phyloP scores from a whole-genome alignment of 108 stramenopile species.

The Pseudonitzschia delicatissima region DNA sequence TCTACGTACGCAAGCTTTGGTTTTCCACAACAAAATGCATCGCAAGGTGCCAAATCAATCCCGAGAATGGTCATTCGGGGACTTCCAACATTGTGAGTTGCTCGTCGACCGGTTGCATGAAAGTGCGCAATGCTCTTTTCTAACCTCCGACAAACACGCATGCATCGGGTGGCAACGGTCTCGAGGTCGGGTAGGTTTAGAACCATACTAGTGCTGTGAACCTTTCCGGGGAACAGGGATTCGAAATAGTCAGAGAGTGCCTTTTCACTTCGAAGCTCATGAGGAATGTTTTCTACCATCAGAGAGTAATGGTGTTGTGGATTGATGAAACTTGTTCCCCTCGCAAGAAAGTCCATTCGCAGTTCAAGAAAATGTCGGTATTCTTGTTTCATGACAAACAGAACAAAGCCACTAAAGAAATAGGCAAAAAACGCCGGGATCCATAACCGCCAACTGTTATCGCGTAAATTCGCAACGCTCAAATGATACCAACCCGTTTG shows the following conservation, averaged over 20 bases:
- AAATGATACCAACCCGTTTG: constrained; percentile 82
- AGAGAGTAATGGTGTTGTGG: constrained; percentile 78
- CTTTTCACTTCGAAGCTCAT: constrained; percentile 74
- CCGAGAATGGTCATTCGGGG: constrained; percentile 66
- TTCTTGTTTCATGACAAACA: constrained; percentile 83
- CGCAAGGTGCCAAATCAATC: constrained; percentile 65
- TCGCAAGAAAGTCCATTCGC: constrained; percentile 79
- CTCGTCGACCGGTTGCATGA: constrained; percentile 59
- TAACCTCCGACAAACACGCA: constrained; percentile 59
- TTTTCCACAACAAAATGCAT: constrained; percentile 22
- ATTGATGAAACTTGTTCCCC: constrained; percentile 55
- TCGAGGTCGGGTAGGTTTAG: constrained; percentile 84
- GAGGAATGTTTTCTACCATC: constrained; percentile 86
- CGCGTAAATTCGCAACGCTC: constrained; percentile 77
- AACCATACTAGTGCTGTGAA: constrained; percentile 69
- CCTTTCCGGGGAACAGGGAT: constrained; percentile 76
- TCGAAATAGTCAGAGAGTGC: constrained; percentile 86
- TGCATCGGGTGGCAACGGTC: constrained; percentile 41
- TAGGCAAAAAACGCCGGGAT: constrained; percentile 84
- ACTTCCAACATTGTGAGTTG: constrained; percentile 77
- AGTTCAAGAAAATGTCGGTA: constrained; percentile 85
- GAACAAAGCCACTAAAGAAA: constrained; percentile 73
- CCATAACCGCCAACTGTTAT: constrained; percentile 72
- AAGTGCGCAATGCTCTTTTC: constrained; percentile 81
- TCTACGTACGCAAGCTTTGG: constrained; percentile 33